Evolutionary conservation across 1,284 basidiomycete genomes (phyloP).

Genomic region (Somion occarium): DNA sequence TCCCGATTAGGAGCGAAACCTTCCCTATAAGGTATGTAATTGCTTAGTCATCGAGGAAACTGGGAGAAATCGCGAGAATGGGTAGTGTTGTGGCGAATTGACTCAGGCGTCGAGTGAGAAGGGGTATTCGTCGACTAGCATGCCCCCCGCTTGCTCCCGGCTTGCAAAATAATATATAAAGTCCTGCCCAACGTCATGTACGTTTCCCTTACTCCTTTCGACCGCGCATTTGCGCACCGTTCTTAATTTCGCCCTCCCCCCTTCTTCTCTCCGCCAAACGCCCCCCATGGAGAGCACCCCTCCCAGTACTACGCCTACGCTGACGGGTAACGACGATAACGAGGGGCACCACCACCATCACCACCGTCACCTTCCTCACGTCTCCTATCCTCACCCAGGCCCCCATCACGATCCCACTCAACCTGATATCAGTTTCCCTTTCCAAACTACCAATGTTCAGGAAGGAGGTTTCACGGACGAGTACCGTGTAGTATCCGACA

Average conservation of each 20-base stretch:
- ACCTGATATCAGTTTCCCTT: conserved; percentile 30
- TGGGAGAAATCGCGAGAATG: not conserved
- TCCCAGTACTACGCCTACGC: conserved; percentile 10
- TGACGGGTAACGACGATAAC: conserved; percentile 7
- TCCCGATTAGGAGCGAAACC: not conserved
- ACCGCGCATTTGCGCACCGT: conserved; percentile 2
- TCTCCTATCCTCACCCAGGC: conserved; percentile 15
- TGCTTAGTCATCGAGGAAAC: not conserved
- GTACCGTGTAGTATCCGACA: conserved; percentile 26
- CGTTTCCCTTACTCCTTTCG: conserved; percentile 3
- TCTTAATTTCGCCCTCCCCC: not conserved
- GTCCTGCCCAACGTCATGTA: not conserved
- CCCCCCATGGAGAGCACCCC: conserved; percentile 22
- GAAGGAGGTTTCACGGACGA: conserved; percentile 29
- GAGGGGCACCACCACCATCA: conserved; percentile 2
- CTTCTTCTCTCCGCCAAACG: conserved; percentile 13
- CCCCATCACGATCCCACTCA: conserved; percentile 21
- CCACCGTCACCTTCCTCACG: not conserved
- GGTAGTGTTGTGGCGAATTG: not conserved
- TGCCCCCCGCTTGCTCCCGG: not conserved
- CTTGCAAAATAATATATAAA: not conserved
- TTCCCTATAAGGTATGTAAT: not conserved
- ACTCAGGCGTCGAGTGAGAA: not conserved
- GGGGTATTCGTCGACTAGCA: not conserved
- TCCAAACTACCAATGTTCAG: conserved; percentile 25